Percentiles rank a stretch among this genome's conserved stretches.
These are phyloP conservation scores for Penicillium ucsense DNA, from an alignment of 495 filamentous ascomycete species.

Conservation along the genomic window DNA sequence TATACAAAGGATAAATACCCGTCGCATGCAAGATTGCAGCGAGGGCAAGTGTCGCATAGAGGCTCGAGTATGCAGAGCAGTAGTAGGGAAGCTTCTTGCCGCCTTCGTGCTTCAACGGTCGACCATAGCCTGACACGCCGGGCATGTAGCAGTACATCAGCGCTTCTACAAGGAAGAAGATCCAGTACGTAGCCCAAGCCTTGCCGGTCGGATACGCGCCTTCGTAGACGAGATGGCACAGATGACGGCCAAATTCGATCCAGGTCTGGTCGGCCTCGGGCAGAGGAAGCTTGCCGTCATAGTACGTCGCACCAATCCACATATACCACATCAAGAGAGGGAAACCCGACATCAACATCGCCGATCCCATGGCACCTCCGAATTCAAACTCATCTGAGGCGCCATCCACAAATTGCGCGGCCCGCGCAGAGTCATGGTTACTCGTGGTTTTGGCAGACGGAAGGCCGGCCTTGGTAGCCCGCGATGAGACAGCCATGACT, in stretches of 20 bases:
- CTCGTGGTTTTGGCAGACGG: no score
- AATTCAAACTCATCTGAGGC: slow-evolving; percentile 61
- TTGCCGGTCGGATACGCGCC: background rate
- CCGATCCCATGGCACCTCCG: slow-evolving; percentile 64
- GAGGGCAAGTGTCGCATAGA: slow-evolving; percentile 68
- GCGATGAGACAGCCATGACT: no score
- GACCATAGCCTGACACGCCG: background rate
- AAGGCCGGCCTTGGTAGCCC: no score
- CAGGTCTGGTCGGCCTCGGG: slow-evolving; percentile 51
- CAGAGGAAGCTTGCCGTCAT: slow-evolving; percentile 65
- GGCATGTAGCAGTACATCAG: background rate
- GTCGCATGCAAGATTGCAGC: slow-evolving; percentile 41
- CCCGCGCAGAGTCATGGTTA: no score
- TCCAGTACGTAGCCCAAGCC: background rate
- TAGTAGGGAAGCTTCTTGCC: slow-evolving; percentile 75
- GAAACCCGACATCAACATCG: slow-evolving; percentile 75
- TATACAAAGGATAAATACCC: background rate
- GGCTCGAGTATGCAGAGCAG: slow-evolving; percentile 70
- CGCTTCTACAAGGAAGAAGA: background rate
- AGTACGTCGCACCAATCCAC: slow-evolving; percentile 89
- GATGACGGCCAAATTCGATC: slow-evolving; percentile 41
- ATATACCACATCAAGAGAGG: slow-evolving; percentile 93
- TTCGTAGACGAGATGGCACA: background rate
- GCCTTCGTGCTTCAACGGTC: slow-evolving; percentile 54
- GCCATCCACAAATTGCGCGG: background rate